Percentiles rank a stretch among this genome's conserved stretches.
Conservation (phyloP, 2,329 filamentous ascomycete species). For the Xylariaceae sp. region DNA sequence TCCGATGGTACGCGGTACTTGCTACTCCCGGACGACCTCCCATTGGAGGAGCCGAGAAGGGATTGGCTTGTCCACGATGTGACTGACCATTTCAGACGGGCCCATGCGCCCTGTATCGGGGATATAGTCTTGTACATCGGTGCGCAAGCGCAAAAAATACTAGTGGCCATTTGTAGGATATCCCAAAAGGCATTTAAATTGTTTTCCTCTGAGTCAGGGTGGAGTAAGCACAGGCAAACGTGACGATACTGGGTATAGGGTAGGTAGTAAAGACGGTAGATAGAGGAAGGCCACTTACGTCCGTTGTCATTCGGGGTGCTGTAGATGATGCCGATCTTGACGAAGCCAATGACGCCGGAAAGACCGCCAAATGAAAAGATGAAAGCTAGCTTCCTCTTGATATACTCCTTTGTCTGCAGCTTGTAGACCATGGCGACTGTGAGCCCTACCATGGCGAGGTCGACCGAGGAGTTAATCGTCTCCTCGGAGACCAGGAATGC, state of each 20-base stretch:
- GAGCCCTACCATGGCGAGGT: slow-evolving; percentile 32
- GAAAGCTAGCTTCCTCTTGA: slow-evolving; percentile 28
- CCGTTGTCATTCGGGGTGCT: slow-evolving; percentile 1
- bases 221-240: too few relatives aligned
- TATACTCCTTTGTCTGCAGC: slow-evolving; percentile 14
- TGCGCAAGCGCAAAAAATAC: slow-evolving; percentile 1
- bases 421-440: slow-evolving; percentile 24
- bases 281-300: neutral
- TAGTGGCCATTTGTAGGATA: slow-evolving; percentile 6
- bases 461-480: slow-evolving; percentile 30
- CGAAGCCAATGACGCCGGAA: slow-evolving; percentile 32
- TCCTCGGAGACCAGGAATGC: slow-evolving; percentile 23
- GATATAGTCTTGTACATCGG: slow-evolving; percentile 1
- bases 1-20: too few relatives aligned
- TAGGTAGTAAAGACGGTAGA: too few relatives aligned
- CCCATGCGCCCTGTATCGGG: neutral
- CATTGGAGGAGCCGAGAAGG: neutral
- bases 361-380: slow-evolving; percentile 29
- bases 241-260: too few relatives aligned
- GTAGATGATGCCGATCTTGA: slow-evolving; percentile 24
- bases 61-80: neutral
- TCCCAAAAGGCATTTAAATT: neutral
- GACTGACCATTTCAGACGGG: neutral
- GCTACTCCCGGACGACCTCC: neutral
- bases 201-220: slow-evolving; percentile 3